phyloP scores from a whole-genome alignment of 139 green algal species.

The Micractinium sp. region DNA sequence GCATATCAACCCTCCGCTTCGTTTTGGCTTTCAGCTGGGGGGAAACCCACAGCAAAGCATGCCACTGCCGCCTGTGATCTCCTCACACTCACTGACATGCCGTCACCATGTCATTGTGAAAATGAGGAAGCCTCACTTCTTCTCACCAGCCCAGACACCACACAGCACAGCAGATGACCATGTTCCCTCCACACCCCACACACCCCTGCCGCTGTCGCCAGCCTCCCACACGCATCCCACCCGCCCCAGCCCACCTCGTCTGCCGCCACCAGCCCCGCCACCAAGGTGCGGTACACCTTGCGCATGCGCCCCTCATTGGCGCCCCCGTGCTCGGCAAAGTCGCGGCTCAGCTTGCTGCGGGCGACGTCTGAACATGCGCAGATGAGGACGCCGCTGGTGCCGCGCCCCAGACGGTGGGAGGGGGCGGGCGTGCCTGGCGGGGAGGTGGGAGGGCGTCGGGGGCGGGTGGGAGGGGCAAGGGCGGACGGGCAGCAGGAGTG shows the following conservation, averaged over 20 bases:
- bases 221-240: too few species aligned
- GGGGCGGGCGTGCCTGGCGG: constrained; percentile 36
- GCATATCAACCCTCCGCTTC: too few species aligned
- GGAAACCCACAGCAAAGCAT: too few species aligned
- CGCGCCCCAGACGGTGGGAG: constrained; percentile 51
- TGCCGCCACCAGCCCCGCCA: constrained; percentile 22
- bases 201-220: not conserved
- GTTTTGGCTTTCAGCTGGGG: too few species aligned
- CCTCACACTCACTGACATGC: too few species aligned
- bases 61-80: too few species aligned
- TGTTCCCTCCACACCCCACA: too few species aligned
- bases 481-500: not conserved
- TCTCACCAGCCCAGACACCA: too few species aligned
- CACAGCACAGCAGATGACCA: too few species aligned
- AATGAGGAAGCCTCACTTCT: too few species aligned
- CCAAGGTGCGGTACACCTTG: constrained; percentile 58
- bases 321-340: constrained; percentile 32
- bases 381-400: constrained; percentile 60
- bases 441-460: not conserved
- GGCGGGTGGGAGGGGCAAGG: not conserved
- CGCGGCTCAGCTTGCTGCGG: constrained; percentile 35
- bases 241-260: constrained; percentile 1
- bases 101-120: too few species aligned
- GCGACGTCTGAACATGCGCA: constrained; percentile 43
- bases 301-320: not conserved